Evolutionary conservation across 2,329 filamentous ascomycete genomes (phyloP).

Genomic region (Claviceps paspali): DNA sequence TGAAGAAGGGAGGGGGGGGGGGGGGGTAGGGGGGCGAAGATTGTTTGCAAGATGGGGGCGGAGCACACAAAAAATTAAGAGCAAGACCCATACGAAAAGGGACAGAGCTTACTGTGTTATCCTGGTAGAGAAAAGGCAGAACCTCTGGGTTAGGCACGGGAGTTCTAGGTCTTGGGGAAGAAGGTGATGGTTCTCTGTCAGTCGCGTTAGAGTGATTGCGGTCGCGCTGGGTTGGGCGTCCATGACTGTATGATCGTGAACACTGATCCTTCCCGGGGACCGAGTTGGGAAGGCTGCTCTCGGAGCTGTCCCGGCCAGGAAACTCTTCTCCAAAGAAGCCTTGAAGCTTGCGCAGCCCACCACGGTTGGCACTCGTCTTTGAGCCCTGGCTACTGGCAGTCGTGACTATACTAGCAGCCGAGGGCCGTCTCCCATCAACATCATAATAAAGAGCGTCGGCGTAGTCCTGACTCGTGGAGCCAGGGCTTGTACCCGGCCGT

Average conservation of each 20-base stretch:
- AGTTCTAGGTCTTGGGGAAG: constrained; percentile 64
- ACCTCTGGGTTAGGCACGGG: constrained; percentile 82
- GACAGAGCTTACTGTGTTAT: constrained; percentile 43
- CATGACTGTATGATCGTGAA: constrained; percentile 46
- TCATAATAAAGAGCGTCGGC: constrained; percentile 44
- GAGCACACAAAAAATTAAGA: background rate
- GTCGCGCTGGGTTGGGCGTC: constrained; percentile 44
- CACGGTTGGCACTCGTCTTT: constrained; percentile 52
- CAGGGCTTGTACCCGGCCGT: constrained; percentile 15
- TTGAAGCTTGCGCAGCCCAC: constrained; percentile 69
- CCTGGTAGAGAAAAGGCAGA: constrained; percentile 93
- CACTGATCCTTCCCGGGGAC: constrained; percentile 41
- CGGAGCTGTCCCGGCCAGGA: constrained; percentile 57
- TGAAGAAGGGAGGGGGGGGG: too few species aligned
- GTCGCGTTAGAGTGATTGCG: constrained; percentile 69
- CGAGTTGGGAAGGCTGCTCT: constrained; percentile 44
- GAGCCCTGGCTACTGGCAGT: constrained; percentile 77
- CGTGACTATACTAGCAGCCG: constrained; percentile 65
- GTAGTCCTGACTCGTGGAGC: constrained; percentile 32
- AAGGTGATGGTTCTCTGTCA: constrained; percentile 61
- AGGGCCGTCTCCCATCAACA: constrained; percentile 63
- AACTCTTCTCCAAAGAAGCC: constrained; percentile 90
- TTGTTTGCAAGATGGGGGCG: background rate
- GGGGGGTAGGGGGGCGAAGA: constrained; percentile 1
- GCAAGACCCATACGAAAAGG: constrained; percentile 3